Conservation (phyloP, 78 protist species). For the Bigelowiella natans region DNA sequence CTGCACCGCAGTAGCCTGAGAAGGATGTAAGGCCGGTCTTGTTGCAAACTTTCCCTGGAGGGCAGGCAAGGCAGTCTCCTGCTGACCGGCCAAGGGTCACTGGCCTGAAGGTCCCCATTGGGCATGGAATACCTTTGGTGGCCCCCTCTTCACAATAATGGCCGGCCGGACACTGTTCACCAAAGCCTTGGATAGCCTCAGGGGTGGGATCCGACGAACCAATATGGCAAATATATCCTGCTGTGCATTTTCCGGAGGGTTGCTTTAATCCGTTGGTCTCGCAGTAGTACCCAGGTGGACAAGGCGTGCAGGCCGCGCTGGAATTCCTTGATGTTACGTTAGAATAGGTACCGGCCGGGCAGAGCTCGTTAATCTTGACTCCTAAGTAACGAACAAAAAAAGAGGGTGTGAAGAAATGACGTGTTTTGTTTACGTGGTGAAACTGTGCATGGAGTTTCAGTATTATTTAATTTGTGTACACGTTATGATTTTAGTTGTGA, state of each 20-base stretch:
- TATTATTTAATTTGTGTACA: too few relatives aligned
- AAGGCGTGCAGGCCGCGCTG: conserved; percentile 8
- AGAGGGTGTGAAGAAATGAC: too few relatives aligned
- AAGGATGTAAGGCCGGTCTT: neutral
- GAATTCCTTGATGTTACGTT: neutral
- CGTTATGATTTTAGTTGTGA: too few relatives aligned
- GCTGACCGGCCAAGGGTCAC: neutral
- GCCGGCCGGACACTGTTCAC: neutral
- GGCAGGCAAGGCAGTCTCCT: neutral
- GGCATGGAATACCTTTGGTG: neutral
- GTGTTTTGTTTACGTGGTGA: too few relatives aligned
- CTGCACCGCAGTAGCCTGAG: neutral
- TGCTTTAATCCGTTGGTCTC: neutral
- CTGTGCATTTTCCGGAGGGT: neutral
- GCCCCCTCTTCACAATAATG: neutral
- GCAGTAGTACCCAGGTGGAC: neutral
- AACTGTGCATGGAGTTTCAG: too few relatives aligned
- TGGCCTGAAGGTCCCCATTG: neutral
- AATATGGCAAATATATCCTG: neutral
- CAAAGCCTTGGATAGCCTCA: neutral
- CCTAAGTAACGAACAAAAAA: too few relatives aligned
- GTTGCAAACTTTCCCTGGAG: neutral
- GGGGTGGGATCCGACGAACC: neutral
- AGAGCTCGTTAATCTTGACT: too few relatives aligned
- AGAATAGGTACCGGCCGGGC: conserved; percentile 37